A percentile compares a stretch with the other conserved stretches of the same genome.
These are phyloP conservation scores for Patellaria atrata DNA, from an alignment of 495 filamentous ascomycete genomes.

Conservation along the genomic window DNA sequence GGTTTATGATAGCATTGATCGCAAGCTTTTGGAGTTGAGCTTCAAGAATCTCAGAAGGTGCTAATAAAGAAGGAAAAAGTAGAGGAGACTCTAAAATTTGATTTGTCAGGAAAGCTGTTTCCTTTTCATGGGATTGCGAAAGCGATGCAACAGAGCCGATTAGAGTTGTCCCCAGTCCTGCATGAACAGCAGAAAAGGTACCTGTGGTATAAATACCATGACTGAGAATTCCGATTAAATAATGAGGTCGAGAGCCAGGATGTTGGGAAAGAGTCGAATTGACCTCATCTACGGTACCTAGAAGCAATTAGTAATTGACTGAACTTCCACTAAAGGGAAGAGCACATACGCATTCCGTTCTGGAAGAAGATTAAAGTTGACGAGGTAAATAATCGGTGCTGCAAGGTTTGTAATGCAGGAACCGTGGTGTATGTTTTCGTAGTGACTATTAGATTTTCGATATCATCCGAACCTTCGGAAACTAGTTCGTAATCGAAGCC, in stretches of 20 bases:
- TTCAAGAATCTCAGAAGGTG: background rate
- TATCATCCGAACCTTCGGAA: background rate
- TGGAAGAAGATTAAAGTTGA: slow-evolving; percentile 6
- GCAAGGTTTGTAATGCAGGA: background rate
- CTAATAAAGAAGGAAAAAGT: background rate
- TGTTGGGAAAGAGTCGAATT: background rate
- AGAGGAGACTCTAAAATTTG: background rate
- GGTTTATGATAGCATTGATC: slow-evolving; percentile 9
- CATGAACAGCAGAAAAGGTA: slow-evolving; percentile 5
- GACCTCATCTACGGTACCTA: slow-evolving; percentile 9
- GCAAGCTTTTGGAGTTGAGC: slow-evolving; percentile 6
- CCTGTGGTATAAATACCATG: slow-evolving; percentile 9
- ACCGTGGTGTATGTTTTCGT: slow-evolving; percentile 8
- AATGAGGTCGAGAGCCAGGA: background rate
- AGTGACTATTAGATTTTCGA: slow-evolving; percentile 4
- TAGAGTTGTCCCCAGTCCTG: background rate
- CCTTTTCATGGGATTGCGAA: no score
- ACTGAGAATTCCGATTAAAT: slow-evolving; percentile 6
- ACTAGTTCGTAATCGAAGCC: background rate
- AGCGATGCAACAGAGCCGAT: slow-evolving; percentile 1
- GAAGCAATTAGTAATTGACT: background rate
- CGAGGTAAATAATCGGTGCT: background rate
- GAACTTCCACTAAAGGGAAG: background rate
- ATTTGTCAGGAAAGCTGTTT: background rate
- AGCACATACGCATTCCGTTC: slow-evolving; percentile 9